These are phyloP conservation scores for Debaryomyces subglobosus DNA, from an alignment of 1,139 yeast genomes.

Conservation along the genomic window DNA sequence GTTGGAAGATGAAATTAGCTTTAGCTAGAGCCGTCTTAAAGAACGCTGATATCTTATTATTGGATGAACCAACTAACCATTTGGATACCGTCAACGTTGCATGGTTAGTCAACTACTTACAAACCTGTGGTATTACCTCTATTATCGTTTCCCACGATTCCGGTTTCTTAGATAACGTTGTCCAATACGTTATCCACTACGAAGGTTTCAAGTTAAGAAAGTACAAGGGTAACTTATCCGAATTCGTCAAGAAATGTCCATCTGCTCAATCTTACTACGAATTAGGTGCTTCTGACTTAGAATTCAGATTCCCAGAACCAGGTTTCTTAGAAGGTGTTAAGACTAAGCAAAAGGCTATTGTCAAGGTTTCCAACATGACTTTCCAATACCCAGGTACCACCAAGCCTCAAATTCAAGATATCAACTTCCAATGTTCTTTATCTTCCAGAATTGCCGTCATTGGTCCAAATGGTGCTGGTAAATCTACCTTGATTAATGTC, in stretches of 20 bases:
- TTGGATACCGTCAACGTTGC: constrained; percentile 99
- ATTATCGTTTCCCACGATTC: constrained; percentile 99
- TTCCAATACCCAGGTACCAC: constrained; percentile 99
- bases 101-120: constrained; percentile 98
- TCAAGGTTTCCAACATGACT: constrained; percentile 92
- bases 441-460: constrained; percentile 99
- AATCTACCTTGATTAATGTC: constrained; percentile 96
- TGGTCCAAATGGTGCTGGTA: constrained; percentile 99
- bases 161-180: constrained; percentile 97
- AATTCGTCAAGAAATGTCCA: constrained; percentile 98
- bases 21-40: constrained; percentile 98
- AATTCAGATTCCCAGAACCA: constrained; percentile 98
- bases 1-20: constrained; percentile 99
- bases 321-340: constrained; percentile 99
- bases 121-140: constrained; percentile 97
- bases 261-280: constrained; percentile 98
- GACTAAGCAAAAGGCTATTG: constrained; percentile 99
- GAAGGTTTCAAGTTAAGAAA: constrained; percentile 99
- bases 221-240: constrained; percentile 99
- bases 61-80: constrained; percentile 99
- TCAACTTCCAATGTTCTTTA: constrained; percentile 97
- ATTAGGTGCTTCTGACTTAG: constrained; percentile 95
- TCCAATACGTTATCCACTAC: constrained; percentile 98
- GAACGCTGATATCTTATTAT: constrained; percentile 96
- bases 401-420: constrained; percentile 89